These are phyloP conservation scores for Lentinula edodes DNA, from an alignment of 768 basidiomycete species.

Conservation along the genomic window DNA sequence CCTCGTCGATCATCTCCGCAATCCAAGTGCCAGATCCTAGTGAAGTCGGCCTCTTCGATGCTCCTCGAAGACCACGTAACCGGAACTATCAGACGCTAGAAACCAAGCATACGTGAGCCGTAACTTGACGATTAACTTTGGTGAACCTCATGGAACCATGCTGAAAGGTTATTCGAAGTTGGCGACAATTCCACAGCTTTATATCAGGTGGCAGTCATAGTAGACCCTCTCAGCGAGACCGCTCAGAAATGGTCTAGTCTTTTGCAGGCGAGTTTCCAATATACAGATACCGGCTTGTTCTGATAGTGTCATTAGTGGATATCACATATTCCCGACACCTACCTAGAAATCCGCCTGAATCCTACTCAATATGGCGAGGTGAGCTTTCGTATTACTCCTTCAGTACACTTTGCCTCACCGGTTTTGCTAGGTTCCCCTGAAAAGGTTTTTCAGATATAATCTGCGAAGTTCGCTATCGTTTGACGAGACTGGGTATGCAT, in stretches of 20 bases:
- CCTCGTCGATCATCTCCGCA: conserved; percentile 67
- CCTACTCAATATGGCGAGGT: conserved; percentile 69
- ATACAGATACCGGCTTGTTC: neutral
- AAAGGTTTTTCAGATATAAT: conserved; percentile 87
- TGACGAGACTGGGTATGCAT: conserved; percentile 26
- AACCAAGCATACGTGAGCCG: conserved; percentile 56
- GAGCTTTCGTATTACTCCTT: conserved; percentile 9
- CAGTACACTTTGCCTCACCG: neutral
- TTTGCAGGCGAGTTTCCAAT: conserved; percentile 44
- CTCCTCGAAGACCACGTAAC: conserved; percentile 52
- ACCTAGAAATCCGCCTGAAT: conserved; percentile 75
- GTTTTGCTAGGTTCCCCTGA: conserved; percentile 67
- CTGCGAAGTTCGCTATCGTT: conserved; percentile 54
- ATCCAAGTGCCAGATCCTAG: conserved; percentile 71
- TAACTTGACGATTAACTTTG: neutral
- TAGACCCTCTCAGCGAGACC: conserved; percentile 82
- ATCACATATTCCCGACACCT: conserved; percentile 54
- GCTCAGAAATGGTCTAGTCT: conserved; percentile 86
- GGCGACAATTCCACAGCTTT: conserved; percentile 67
- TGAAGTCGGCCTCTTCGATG: conserved; percentile 67
- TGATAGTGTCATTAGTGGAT: conserved; percentile 44
- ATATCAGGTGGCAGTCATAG: conserved; percentile 62
- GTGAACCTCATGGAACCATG: conserved; percentile 3
- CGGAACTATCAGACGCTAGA: conserved; percentile 56
- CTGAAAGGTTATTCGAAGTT: conserved; percentile 54